phyloP scores from a whole-genome alignment of 345 rosid genomes.

The Nephelium lappaceum region DNA sequence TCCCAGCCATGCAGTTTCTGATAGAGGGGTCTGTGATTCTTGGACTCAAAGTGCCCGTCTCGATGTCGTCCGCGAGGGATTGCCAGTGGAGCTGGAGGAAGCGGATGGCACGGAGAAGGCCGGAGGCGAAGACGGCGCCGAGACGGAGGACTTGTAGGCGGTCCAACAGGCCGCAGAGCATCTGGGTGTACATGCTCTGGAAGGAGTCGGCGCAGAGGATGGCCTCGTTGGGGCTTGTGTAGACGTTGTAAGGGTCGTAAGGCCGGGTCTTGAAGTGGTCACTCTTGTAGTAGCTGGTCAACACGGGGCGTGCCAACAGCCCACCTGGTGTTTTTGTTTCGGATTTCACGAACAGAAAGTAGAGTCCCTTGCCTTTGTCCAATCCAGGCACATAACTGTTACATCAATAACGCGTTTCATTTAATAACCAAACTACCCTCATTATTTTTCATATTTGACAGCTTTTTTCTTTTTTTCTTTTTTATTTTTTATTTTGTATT shows the following conservation, averaged over 20 bases:
- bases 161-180: slow-evolving; percentile 85
- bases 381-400: slow-evolving; percentile 81
- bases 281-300: slow-evolving; percentile 96
- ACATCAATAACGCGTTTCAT: slow-evolving; percentile 23
- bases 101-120: slow-evolving; percentile 82
- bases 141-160: slow-evolving; percentile 80
- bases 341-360: slow-evolving; percentile 84
- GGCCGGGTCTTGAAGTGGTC: slow-evolving; percentile 87
- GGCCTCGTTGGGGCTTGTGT: slow-evolving; percentile 94
- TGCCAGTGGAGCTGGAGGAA: slow-evolving; percentile 88
- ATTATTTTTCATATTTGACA: background rate
- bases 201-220: slow-evolving; percentile 86
- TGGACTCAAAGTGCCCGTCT: slow-evolving; percentile 53
- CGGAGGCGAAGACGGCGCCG: slow-evolving; percentile 93
- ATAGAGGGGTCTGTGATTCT: slow-evolving; percentile 57
- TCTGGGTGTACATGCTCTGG: slow-evolving; percentile 96
- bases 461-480: background rate
- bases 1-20: slow-evolving; percentile 39
- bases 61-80: slow-evolving; percentile 60
- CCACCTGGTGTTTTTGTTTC: slow-evolving; percentile 93
- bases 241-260: slow-evolving; percentile 77
- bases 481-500: no score
- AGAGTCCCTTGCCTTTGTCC: slow-evolving; percentile 90
- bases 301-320: slow-evolving; percentile 80
- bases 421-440: background rate